These are phyloP conservation scores for Ballota nigra DNA, from an alignment of 257 asterid species.

Conservation along the genomic window DNA sequence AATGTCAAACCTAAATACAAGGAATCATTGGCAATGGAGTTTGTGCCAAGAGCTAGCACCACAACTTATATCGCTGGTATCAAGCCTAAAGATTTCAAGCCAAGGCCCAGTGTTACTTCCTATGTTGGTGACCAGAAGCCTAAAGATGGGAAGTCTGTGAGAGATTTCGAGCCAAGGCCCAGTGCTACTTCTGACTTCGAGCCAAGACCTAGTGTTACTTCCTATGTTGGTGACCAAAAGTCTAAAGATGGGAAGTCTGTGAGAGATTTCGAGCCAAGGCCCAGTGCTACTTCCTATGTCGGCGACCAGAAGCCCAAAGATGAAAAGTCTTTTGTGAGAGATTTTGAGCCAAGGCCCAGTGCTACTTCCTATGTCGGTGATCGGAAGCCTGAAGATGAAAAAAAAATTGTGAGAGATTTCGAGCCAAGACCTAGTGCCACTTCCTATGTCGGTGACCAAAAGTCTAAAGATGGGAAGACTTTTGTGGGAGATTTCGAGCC, in stretches of 20 bases:
- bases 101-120: not conserved
- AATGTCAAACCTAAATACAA: not conserved
- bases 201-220: not conserved
- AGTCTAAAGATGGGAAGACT: not conserved
- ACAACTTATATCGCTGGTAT: not conserved
- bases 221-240: not conserved
- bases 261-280: constrained; percentile 20
- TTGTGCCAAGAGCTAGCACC: constrained; percentile 26
- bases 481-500: constrained; percentile 17
- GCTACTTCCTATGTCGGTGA: not conserved
- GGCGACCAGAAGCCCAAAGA: not conserved
- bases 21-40: not conserved
- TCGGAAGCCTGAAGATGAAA: not conserved
- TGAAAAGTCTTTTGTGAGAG: not conserved
- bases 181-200: not conserved
- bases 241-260: not conserved
- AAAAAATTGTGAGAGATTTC: constrained; percentile 3
- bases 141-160: not conserved
- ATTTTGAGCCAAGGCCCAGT: constrained; percentile 30
- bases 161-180: constrained; percentile 23
- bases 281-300: constrained; percentile 11
- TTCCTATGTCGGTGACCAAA: not conserved
- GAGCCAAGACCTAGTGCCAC: constrained; percentile 28
- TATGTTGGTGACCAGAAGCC: not conserved
- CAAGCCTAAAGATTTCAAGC: not conserved